Conservation (phyloP, 2,329 filamentous ascomycete species). For the Exophiala calicioides region DNA sequence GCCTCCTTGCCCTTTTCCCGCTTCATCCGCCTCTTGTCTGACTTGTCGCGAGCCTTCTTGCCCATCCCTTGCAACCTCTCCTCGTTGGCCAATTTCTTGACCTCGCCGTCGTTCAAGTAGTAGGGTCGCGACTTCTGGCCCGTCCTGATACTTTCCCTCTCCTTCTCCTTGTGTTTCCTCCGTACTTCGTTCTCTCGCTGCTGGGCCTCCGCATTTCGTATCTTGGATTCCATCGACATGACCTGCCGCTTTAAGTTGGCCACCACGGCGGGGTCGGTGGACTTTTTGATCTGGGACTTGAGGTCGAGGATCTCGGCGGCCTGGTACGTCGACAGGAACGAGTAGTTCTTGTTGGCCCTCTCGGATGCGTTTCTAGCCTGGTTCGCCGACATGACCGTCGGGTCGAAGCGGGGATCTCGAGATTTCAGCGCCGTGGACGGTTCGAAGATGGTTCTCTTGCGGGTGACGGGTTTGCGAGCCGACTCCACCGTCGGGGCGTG, state of each 20-base stretch:
- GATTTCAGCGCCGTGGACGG: conserved; percentile 57
- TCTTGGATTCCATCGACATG: conserved; percentile 74
- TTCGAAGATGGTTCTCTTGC: conserved; percentile 72
- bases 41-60: conserved; percentile 77
- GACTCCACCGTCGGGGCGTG: conserved; percentile 84
- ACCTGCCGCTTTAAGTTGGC: conserved; percentile 72
- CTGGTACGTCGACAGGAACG: conserved; percentile 85
- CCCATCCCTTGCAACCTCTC: conserved; percentile 82
- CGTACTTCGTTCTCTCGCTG: conserved; percentile 70
- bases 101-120: conserved; percentile 87
- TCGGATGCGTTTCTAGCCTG: conserved; percentile 44
- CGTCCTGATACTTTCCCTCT: conserved; percentile 80
- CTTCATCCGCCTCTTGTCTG: conserved; percentile 84
- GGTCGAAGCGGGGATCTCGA: conserved; percentile 88
- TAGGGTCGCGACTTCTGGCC: conserved; percentile 80
- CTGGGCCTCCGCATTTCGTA: conserved; percentile 69
- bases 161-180: conserved; percentile 73
- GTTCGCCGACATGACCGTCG: conserved; percentile 49
- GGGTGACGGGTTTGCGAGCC: conserved; percentile 79
- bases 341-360: conserved; percentile 71
- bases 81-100: conserved; percentile 80
- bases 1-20: conserved; percentile 85
- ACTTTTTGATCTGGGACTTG: conserved; percentile 65
- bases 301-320: conserved; percentile 79
- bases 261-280: conserved; percentile 65